phyloP scores from a whole-genome alignment of 1,139 yeast genomes.

The Casaregolazyma lundiana region DNA sequence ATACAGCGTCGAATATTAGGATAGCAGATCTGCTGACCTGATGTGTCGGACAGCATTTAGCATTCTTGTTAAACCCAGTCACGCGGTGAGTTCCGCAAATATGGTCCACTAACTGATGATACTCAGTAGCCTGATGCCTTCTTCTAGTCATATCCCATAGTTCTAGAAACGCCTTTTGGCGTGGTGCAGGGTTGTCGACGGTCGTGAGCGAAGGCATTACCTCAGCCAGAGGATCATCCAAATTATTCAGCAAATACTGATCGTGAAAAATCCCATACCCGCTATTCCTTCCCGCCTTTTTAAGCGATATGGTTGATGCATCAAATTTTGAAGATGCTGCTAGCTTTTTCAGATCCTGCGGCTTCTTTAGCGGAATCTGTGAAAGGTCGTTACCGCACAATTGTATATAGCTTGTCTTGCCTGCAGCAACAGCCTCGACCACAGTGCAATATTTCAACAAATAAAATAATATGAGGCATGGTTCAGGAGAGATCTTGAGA shows the following conservation, averaged over 20 bases:
- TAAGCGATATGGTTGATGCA: not conserved
- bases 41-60: conserved; percentile 7
- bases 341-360: not conserved
- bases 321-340: not conserved
- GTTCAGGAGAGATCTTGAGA: not conserved
- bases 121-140: not conserved
- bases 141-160: not conserved
- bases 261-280: not conserved
- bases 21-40: conserved; percentile 17
- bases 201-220: conserved; percentile 8
- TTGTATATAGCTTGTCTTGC: conserved; percentile 2
- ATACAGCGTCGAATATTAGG: conserved; percentile 30
- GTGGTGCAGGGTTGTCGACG: not conserved
- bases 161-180: not conserved
- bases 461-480: conserved; percentile 2
- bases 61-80: not conserved
- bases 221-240: not conserved
- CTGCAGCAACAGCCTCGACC: not conserved
- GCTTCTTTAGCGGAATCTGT: not conserved
- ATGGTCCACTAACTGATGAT: not conserved
- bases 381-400: conserved; percentile 6
- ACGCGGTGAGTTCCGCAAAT: not conserved
- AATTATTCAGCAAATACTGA: conserved; percentile 1
- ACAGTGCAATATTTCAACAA: conserved; percentile 3
- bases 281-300: not conserved